Base-by-base conservation (phyloP, 2,329 filamentous ascomycete genomes). In the Paradendryphiella salina region DNA sequence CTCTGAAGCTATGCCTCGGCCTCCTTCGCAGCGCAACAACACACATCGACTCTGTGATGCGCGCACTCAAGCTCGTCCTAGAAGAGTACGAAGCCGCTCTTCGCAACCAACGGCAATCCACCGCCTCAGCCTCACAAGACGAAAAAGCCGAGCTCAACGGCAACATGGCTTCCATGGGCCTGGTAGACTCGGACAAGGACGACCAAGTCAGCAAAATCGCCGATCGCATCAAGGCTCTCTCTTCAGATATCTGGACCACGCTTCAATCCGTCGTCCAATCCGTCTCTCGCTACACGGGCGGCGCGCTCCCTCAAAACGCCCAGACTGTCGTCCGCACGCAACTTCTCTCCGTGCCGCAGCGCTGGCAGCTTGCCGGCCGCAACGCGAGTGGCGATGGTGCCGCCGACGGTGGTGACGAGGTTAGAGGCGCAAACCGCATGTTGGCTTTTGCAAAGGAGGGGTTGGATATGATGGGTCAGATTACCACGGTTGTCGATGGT, bases 401-500 rank as follows among this genome's bases (percentile, higher is more conserved):
- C 3, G 23, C 23, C 6, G 52, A 53, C 1, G 67, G 57, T 1
- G 69, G 66, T n/a, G 68, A 70, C 29, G 80, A 80, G 14, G 79
- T 79, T 9, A 73, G 79, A 7, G 77, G 77, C 43, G 91, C 90
- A 0, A 87, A 91, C 61, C 82, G 88, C 33, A 91, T 95, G 48
- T 77, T 97, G 10, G 85, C 94, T 1, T 84, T 97, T 43, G 93
- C 93, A 5, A 88, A 88, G 65, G 93, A 97, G 70, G 90, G 92
- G 0, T 79, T 97, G 11, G 91, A 96, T 62, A 96, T 97, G 87
- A 91, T 97, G 81, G 83, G 85, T 1, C 91, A 96, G 71, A 90
- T 99, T 41, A 94, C 86, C 33, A 85, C 86, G 4, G 89, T 96
- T 1, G 82, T 97, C 7, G 89, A 95, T 61, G 88, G 90, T 45